These are phyloP conservation scores for Helicosporidium sp. DNA, from an alignment of 139 green algal species.

Conservation along the genomic window DNA sequence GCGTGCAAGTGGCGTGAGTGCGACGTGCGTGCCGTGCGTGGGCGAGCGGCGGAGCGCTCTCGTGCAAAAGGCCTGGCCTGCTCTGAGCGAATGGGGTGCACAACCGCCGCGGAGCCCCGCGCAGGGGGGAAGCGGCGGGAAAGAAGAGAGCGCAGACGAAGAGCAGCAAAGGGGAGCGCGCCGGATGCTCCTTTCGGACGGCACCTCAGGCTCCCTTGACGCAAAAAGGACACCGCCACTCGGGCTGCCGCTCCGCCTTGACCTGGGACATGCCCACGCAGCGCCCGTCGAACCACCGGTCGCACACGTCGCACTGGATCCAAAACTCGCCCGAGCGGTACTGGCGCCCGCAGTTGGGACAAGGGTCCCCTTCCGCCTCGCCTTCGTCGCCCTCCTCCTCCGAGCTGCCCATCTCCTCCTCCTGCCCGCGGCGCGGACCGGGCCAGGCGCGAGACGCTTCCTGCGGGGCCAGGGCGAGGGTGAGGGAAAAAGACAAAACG, in stretches of 20 bases:
- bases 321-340: constrained; percentile 21
- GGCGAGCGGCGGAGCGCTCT: no score
- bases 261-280: constrained; percentile 18
- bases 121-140: no score
- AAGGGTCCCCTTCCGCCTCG: constrained; percentile 6
- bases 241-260: constrained; percentile 1
- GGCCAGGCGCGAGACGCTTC: no score
- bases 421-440: constrained; percentile 1
- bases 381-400: constrained; percentile 1
- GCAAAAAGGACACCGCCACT: constrained; percentile 16
- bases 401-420: neutral
- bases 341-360: constrained; percentile 9
- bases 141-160: no score
- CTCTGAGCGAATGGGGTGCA: no score
- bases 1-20: neutral
- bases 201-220: neutral
- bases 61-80: no score
- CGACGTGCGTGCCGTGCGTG: neutral
- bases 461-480: no score
- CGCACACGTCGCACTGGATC: constrained; percentile 18
- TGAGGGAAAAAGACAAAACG: no score
- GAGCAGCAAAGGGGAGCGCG: no score
- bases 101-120: no score
- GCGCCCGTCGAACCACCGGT: constrained; percentile 16
- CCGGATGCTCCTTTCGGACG: no score